These are phyloP conservation scores for Sutorius eximius DNA, from an alignment of 1,284 basidiomycete genomes.

Conservation along the genomic window DNA sequence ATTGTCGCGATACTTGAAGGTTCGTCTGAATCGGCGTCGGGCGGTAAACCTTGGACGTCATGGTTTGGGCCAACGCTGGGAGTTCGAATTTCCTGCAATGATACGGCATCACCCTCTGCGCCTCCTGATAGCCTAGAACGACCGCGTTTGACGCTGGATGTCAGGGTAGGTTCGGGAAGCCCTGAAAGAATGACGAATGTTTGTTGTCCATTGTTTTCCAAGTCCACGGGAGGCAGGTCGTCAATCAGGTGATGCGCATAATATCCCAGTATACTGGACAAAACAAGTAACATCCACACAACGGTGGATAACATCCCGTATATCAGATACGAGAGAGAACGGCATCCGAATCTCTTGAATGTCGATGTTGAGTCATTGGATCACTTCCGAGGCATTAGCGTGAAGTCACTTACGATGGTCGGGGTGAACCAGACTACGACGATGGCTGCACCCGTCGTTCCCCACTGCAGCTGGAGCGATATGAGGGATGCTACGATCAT, in stretches of 20 bases:
- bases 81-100: neutral
- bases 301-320: slow-evolving; percentile 39
- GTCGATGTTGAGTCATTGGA: neutral
- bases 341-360: slow-evolving; percentile 38
- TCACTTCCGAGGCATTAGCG: neutral
- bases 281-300: slow-evolving; percentile 40
- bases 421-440: slow-evolving; percentile 41
- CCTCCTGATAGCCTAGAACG: neutral
- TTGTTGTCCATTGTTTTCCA: neutral
- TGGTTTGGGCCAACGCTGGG: too few relatives aligned
- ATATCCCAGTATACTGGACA: slow-evolving; percentile 38
- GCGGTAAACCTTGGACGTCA: neutral
- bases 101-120: neutral
- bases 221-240: neutral
- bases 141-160: too few relatives aligned
- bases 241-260: slow-evolving; percentile 21
- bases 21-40: neutral
- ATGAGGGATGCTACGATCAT: slow-evolving; percentile 37
- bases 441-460: slow-evolving; percentile 38
- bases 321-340: slow-evolving; percentile 39
- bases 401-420: slow-evolving; percentile 26
- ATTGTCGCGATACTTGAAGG: neutral
- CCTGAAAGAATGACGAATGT: neutral
- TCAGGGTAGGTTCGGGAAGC: too few relatives aligned
- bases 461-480: slow-evolving; percentile 41